A percentile compares a stretch with the other conserved stretches of the same genome.
These are phyloP conservation scores for Chromosphaera perkinsii DNA, from an alignment of 208 protist species.

Conservation along the genomic window DNA sequence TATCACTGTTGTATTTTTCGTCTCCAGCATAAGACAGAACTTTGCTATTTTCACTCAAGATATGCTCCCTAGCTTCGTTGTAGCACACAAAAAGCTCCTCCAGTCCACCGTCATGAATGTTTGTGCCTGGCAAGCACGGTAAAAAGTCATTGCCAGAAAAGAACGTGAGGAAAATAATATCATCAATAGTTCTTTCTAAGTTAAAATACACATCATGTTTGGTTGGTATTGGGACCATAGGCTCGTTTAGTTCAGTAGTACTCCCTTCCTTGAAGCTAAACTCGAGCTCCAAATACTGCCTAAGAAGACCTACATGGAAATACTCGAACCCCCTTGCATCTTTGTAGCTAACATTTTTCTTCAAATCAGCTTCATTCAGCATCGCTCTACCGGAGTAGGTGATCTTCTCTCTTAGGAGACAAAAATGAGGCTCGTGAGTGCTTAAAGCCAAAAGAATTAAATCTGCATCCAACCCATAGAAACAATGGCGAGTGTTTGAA, in stretches of 20 bases:
- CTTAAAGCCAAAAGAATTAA: slow-evolving; percentile 67
- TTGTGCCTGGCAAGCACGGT: slow-evolving; percentile 84
- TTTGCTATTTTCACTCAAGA: too few relatives aligned
- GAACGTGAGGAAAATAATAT: slow-evolving; percentile 95
- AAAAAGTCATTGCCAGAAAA: slow-evolving; percentile 98
- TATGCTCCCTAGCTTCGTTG: too few relatives aligned
- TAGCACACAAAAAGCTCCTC: slow-evolving; percentile 77
- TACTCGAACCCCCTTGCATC: neutral
- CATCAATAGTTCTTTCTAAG: slow-evolving; percentile 87
- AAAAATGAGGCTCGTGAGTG: slow-evolving; percentile 70
- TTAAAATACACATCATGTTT: too few relatives aligned
- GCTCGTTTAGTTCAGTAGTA: slow-evolving; percentile 45
- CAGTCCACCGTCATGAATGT: slow-evolving; percentile 91
- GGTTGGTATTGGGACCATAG: too few relatives aligned
- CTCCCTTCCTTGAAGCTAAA: neutral
- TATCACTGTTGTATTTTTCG: too few relatives aligned
- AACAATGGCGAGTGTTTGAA: slow-evolving; percentile 85
- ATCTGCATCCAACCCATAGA: slow-evolving; percentile 89
- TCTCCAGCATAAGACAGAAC: too few relatives aligned
- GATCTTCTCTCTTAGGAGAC: slow-evolving; percentile 60
- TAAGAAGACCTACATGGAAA: neutral
- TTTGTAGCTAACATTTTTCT: neutral
- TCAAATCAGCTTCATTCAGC: neutral
- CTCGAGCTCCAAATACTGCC: neutral
- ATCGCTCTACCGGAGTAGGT: neutral